Base-by-base conservation (phyloP, 225 moss, liverwort and hornwort species). In the Ulota crispa region DNA sequence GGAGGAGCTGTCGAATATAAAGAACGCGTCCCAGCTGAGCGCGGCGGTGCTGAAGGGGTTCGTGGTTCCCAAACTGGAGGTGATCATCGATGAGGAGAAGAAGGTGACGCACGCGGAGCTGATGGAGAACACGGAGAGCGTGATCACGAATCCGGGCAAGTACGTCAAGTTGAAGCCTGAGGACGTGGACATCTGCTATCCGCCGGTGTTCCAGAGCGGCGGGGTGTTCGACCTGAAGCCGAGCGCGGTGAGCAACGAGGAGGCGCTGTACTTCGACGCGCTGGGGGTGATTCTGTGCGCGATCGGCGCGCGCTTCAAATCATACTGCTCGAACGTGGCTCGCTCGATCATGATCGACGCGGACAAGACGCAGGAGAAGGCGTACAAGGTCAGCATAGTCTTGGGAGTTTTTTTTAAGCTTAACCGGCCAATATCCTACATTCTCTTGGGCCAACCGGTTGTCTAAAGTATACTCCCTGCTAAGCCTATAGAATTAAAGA, bases 151-250 rank as follows among this genome's bases (percentile, higher is more conserved):
- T 54, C 94, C 95, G 86, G 92, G 45, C 0, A 96, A 91, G 85
- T 93, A 89, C 43, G 88, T 91, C 54, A 94, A 89, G 68, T 26
- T 94, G 80, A 99, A 92, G 85, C 67, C 93, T n/a, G 98, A 99
- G 78, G 95, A 99, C 82, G 98, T 99, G 77, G 98, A 99, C 79
- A 99, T 99, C 74, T 99, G 98, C 82, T 99, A 95, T 41, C 98
- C 98, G 57, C 98, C 98, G 8, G 98, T 99, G 27, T 99, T 99
- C 70, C 98, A 99, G 79, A 95, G 95, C 79, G 98, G 98, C 16
- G 98, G 98, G 9, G 75, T 86, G 8, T 99, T 99, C 72, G 98
- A 99, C 20, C 86, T 99, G 76, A 99, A 94, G 80, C 95, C 98
- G 9, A 99, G 94, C 60, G 98, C 98, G 73, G 93, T 93, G 43